Evolutionary conservation across 805 yeast genomes (phyloP), one percentile per base, ranked within the genome.

Genomic region (Pichia cephalocereana): DNA sequence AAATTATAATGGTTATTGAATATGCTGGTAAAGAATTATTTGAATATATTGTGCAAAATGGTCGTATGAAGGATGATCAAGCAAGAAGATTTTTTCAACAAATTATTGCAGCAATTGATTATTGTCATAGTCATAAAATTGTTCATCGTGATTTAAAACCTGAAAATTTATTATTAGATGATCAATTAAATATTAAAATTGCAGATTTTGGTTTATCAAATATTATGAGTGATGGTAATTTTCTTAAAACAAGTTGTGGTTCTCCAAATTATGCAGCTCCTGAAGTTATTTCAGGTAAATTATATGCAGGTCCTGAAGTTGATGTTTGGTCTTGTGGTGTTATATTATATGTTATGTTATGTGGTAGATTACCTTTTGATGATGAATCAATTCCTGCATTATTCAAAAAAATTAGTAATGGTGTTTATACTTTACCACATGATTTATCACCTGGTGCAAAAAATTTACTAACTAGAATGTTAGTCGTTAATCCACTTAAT

Each of bases 311-410:
- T 10, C 97, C 98, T 3, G 97, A 91, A 67, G 97, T 91, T 43
- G 98, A 90, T 65, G 96, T 90, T 47, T 90, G 98, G 98, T 85
- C 95, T 0, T 86, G 96, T 61, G 98, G 98, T 59, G 97, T 91
- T 38, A 89, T 91, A 43, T 71, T 90, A 47, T 91, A 90, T 58
- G 98, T 90, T 46, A 90, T 90, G 97, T 73, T 91, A 46, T 90
- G 96, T 67, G 96, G 98, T 38, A 74, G 97, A 57, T 74, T 90
- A 58, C 98, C 98, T 14, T 90, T 90, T 64, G 98, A 90, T 67
- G 98, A 90, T 66, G 98, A 90, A 62, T 84, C 88, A 63, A 91
- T 90, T 47, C 98, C 98, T 8, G 95, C 93, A 1, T 72, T 90
- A 53, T 90, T 91, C 72, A 89, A 89, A 65, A 88, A 89, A 60